phyloP scores from a whole-genome alignment of 768 basidiomycete genomes.

The Rhizopogon sp. region DNA sequence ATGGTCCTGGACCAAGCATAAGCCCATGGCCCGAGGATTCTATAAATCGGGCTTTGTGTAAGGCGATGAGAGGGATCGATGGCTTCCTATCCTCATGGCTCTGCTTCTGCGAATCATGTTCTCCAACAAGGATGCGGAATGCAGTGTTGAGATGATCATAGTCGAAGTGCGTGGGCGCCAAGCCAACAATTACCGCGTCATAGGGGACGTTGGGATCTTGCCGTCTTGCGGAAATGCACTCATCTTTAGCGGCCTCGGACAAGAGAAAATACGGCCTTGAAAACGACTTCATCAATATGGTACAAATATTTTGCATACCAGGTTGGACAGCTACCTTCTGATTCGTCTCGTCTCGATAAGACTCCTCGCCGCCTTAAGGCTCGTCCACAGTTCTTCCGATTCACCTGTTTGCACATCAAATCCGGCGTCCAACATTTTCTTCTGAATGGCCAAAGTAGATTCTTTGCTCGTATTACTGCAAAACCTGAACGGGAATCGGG shows the following conservation, averaged over 20 bases:
- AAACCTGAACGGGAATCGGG: conserved; percentile 40
- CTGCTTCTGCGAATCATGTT: conserved; percentile 18
- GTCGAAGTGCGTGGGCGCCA: conserved; percentile 45
- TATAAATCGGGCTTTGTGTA: conserved; percentile 54
- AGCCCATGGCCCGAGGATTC: conserved; percentile 41
- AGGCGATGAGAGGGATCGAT: conserved; percentile 44
- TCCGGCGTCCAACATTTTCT: conserved; percentile 41
- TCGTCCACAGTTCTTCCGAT: conserved; percentile 54
- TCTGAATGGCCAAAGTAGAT: conserved; percentile 39
- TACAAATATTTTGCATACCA: too few relatives aligned
- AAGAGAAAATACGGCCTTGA: conserved; percentile 54
- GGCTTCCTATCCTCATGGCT: not conserved
- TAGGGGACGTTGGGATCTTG: conserved; percentile 22
- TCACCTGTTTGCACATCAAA: conserved; percentile 32
- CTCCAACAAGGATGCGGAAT: conserved; percentile 56
- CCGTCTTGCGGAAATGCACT: conserved; percentile 24
- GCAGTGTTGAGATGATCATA: conserved; percentile 59
- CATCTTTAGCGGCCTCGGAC: conserved; percentile 42
- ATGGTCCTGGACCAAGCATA: conserved; percentile 68
- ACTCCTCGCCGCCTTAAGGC: conserved; percentile 52
- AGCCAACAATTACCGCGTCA: conserved; percentile 63
- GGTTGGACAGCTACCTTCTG: conserved; percentile 28
- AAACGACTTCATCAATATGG: not conserved
- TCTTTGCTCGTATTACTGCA: conserved; percentile 75
- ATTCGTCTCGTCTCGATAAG: conserved; percentile 37